Conservation (phyloP, 441 rosid genomes). For the Erodium moschatum region DNA sequence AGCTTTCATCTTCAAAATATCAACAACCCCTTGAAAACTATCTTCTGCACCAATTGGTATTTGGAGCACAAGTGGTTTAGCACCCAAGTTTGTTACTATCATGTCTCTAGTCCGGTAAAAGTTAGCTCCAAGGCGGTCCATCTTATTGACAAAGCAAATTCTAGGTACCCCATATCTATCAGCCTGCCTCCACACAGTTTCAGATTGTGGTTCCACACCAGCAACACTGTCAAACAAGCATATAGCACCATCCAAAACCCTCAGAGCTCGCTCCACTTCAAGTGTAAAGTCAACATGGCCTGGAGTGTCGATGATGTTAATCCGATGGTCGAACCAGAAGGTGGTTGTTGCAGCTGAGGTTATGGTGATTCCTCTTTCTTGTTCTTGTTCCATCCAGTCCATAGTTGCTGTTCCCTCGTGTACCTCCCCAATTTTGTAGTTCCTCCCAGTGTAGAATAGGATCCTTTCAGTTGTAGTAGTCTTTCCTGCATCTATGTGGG, state of each 20-base stretch:
- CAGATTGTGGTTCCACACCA: slow-evolving; percentile 97
- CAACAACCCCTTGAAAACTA: slow-evolving; percentile 62
- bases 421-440: slow-evolving; percentile 93
- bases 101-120: slow-evolving; percentile 85
- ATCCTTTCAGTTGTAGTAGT: slow-evolving; percentile 90
- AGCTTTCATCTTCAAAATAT: slow-evolving; percentile 84
- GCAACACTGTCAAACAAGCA: slow-evolving; percentile 97
- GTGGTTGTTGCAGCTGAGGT: slow-evolving; percentile 95
- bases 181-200: slow-evolving; percentile 99
- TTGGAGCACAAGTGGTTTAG: slow-evolving; percentile 82
- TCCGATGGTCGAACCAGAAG: slow-evolving; percentile 76
- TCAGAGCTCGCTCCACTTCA: slow-evolving; percentile 89
- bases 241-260: slow-evolving; percentile 89
- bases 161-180: slow-evolving; percentile 93
- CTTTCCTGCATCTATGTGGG: slow-evolving; percentile 96
- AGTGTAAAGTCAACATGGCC: slow-evolving; percentile 96
- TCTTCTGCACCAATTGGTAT: slow-evolving; percentile 90
- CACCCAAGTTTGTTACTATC: slow-evolving; percentile 88
- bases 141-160: slow-evolving; percentile 90
- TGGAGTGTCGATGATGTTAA: slow-evolving; percentile 91
- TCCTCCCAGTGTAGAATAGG: slow-evolving; percentile 79
- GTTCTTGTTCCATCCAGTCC: slow-evolving; percentile 99
- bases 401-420: slow-evolving; percentile 96
- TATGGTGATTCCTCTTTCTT: slow-evolving; percentile 93
- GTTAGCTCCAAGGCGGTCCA: slow-evolving; percentile 96